Evolutionary conservation across 164 flowering plant genomes (phyloP).

Genomic region (Pachysandra terminalis): DNA sequence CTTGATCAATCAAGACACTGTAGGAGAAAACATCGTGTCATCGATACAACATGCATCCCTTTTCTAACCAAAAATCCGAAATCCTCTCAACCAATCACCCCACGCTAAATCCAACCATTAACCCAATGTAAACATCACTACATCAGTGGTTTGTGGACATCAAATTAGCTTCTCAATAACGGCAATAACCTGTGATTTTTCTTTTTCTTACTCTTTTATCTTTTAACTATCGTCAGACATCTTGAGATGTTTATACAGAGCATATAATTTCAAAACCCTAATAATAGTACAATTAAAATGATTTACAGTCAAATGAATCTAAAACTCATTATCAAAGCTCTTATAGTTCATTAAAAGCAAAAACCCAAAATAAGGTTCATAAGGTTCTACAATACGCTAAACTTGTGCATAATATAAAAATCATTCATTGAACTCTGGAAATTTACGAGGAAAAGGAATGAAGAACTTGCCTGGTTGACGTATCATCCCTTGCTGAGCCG

Average conservation of each 20-base stretch:
- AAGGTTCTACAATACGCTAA: too few relatives aligned
- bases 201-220: not conserved
- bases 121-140: constrained; percentile 1
- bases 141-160: not conserved
- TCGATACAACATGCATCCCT: constrained; percentile 67
- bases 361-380: too few relatives aligned
- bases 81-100: constrained; percentile 19
- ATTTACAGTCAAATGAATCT: too few relatives aligned
- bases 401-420: too few relatives aligned
- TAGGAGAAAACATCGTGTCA: constrained; percentile 98
- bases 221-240: not conserved
- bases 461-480: constrained; percentile 85
- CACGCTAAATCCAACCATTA: constrained; percentile 14
- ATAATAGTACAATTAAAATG: too few relatives aligned
- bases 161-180: constrained; percentile 1
- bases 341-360: too few relatives aligned
- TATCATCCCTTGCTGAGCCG: constrained; percentile 44
- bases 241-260: not conserved
- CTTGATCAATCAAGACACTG: constrained; percentile 88
- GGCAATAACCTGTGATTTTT: not conserved
- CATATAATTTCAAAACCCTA: not conserved
- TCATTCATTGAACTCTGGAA: too few relatives aligned
- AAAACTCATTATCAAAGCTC: too few relatives aligned
- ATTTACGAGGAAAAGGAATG: not conserved
- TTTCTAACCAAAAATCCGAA: constrained; percentile 35